phyloP scores from a whole-genome alignment of 2,329 filamentous ascomycete genomes.

The Sclerotinia minor region DNA sequence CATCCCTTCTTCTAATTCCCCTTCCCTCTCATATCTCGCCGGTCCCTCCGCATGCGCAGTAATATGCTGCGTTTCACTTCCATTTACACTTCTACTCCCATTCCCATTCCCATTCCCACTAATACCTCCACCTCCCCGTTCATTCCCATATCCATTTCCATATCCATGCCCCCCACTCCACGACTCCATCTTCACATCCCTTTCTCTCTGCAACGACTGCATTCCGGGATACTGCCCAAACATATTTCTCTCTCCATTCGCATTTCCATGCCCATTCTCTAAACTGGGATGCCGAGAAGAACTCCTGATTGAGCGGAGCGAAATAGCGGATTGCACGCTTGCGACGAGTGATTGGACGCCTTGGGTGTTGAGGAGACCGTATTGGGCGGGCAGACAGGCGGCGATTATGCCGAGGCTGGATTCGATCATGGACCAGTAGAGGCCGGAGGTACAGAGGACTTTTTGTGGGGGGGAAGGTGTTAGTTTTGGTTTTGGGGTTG shows the following conservation, averaged over 20 bases:
- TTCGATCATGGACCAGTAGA: conserved; percentile 24
- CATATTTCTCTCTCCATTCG: neutral
- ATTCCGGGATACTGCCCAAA: neutral
- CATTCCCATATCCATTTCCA: no score
- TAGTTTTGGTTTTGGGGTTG: conserved; percentile 13
- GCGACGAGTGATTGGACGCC: conserved; percentile 16
- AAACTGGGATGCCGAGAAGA: neutral
- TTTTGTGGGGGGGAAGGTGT: neutral
- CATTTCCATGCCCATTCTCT: neutral
- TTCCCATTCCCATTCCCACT: no score
- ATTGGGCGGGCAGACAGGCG: conserved; percentile 22
- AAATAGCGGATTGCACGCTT: conserved; percentile 11
- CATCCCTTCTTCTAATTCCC: neutral
- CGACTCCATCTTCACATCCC: neutral
- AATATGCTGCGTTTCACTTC: conserved; percentile 11
- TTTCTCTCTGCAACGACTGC: neutral
- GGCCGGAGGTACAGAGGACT: conserved; percentile 13
- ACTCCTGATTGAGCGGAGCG: neutral
- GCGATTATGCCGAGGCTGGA: conserved; percentile 18
- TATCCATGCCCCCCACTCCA: neutral
- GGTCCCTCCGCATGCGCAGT: conserved; percentile 13
- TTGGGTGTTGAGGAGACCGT: conserved; percentile 5
- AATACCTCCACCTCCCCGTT: no score
- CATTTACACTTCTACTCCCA: neutral
- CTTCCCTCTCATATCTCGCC: neutral